phyloP scores from a whole-genome alignment of 352 stramenopile genomes.

The Phytophthora ohioensis region DNA sequence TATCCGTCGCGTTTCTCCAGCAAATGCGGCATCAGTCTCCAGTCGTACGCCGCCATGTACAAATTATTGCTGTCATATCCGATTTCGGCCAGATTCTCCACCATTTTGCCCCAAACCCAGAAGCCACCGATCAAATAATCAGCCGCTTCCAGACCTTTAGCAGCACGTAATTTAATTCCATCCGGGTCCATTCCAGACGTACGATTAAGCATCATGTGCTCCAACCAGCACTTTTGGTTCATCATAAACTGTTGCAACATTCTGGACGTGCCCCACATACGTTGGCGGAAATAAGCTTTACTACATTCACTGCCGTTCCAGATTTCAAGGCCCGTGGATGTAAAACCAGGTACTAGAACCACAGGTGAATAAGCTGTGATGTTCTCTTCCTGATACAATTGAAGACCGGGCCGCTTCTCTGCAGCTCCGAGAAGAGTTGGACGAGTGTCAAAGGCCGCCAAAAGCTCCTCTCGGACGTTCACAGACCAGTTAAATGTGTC shows the following conservation, averaged over 20 bases:
- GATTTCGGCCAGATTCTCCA: constrained; percentile 92
- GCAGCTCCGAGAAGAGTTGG: constrained; percentile 47
- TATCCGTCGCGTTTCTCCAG: constrained; percentile 86
- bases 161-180: constrained; percentile 78
- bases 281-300: constrained; percentile 91
- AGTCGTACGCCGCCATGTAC: constrained; percentile 90
- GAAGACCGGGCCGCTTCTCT: constrained; percentile 56
- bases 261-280: constrained; percentile 92
- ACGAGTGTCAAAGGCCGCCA: constrained; percentile 67
- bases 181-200: constrained; percentile 91
- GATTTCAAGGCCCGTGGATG: constrained; percentile 94
- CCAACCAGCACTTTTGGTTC: constrained; percentile 93
- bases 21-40: constrained; percentile 75
- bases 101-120: constrained; percentile 95
- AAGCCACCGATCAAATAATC: constrained; percentile 96
- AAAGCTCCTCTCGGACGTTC: constrained; percentile 71
- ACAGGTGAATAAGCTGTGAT: constrained; percentile 77
- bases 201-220: constrained; percentile 94
- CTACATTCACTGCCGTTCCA: constrained; percentile 93
- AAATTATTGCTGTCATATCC: constrained; percentile 94
- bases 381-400: constrained; percentile 57
- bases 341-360: constrained; percentile 94
- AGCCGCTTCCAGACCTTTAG: constrained; percentile 91
- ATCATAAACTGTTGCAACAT: constrained; percentile 92
- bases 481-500: constrained; percentile 73